Conservation (phyloP, 495 filamentous ascomycete species). For the Neurospora hispaniola region DNA sequence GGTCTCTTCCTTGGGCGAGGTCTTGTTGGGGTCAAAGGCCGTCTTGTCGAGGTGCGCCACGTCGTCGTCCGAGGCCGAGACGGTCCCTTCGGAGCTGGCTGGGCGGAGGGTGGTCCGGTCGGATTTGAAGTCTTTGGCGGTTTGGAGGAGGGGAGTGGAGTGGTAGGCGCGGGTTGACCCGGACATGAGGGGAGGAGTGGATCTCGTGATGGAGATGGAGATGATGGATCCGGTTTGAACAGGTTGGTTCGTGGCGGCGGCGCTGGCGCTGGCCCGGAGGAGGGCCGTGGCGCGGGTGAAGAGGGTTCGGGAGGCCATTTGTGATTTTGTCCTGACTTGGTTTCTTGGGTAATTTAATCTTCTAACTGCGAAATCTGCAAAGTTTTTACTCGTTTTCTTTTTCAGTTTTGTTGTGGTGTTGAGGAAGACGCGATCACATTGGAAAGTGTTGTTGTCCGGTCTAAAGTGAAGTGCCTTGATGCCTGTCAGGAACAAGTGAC, state of each 20-base stretch:
- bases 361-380: no score
- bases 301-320: not conserved
- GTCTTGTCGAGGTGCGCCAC: conserved; percentile 26
- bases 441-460: not conserved
- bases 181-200: not conserved
- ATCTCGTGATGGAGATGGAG: not conserved
- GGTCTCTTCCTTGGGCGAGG: conserved; percentile 26
- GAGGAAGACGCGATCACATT: not conserved
- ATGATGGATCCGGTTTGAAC: not conserved
- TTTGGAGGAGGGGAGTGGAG: conserved; percentile 5
- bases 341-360: no score
- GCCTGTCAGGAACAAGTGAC: not conserved
- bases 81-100: conserved; percentile 24
- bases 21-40: conserved; percentile 31
- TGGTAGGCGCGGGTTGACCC: conserved; percentile 7
- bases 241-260: not conserved
- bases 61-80: conserved; percentile 28
- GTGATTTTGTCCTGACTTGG: no score
- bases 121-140: conserved; percentile 25
- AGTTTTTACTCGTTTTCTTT: no score
- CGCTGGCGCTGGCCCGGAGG: not conserved
- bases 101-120: conserved; percentile 34
- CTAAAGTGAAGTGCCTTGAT: not conserved
- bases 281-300: not conserved
- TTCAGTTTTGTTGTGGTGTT: not conserved